Evolutionary conservation across 2,329 filamentous ascomycete species (phyloP), one percentile per base, ranked within the genome.

Genomic region (Ascochyta koolunga): DNA sequence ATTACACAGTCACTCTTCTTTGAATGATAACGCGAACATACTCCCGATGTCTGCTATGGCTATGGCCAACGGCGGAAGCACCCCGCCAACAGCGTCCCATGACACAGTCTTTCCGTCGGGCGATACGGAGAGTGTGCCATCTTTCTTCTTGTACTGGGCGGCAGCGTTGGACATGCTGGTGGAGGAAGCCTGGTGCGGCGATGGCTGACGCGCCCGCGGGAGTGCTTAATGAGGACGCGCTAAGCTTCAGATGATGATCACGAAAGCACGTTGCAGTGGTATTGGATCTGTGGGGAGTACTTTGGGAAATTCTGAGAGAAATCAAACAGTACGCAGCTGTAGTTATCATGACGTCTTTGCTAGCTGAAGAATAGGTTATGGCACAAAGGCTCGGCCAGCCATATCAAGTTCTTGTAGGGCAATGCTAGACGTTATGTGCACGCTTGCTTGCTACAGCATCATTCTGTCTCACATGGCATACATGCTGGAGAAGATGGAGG

Each of bases 131-230:
- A 99, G 79, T 56, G 85, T 85, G 72, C 95, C 95, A 80, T 98
- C 90, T 77, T 96, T 95, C 81, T 98, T 99, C 79, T 97, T 98
- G 83, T 95, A 98, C 54, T 87, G 71, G 29, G 73, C 70, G 46
- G 70, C 65, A 53, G 70, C 72, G 59, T 67, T 64, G 48, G 71
- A 69, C 73, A 76, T 76, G 64, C 55, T 71, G 65, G 56, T 52
- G 54, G 59, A 56, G 38, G 54, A 56, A 54, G 37, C 50, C 45
- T 41, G 42, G 50, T 50, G 54, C 50, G 49, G 49, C 39, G 43
- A 49, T 35, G 33, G 38, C 21, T 42, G 49, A 45, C 27, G 43
- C 42, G 49, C 35, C 45, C 31, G 56, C 44, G 46, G 37, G 45
- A 54, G 52, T 46, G 44, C 43, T 54, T 59, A 50, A 44, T 33